These are phyloP conservation scores for Aschersonia sp. DNA, from an alignment of 2,329 filamentous ascomycete species.

Conservation along the genomic window DNA sequence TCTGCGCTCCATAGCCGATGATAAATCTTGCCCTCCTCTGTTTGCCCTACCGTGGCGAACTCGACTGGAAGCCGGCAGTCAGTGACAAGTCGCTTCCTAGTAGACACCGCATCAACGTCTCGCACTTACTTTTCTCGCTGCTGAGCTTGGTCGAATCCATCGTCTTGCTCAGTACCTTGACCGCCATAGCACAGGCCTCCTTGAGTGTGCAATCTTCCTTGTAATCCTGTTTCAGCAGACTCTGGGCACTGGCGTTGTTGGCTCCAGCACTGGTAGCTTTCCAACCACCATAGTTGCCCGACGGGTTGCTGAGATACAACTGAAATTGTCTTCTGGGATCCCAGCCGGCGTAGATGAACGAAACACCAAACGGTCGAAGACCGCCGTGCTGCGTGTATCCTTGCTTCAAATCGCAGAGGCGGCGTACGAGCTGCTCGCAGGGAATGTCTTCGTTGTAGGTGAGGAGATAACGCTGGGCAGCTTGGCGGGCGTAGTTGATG, in stretches of 20 bases:
- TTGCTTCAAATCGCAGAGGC: conserved; percentile 95
- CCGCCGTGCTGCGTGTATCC: conserved; percentile 98
- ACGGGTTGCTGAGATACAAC: conserved; percentile 97
- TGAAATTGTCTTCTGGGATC: conserved; percentile 95
- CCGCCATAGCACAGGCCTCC: conserved; percentile 92
- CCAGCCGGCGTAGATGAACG: conserved; percentile 98
- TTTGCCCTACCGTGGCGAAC: conserved; percentile 95
- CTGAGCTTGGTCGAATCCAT: conserved; percentile 99
- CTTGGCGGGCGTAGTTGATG: conserved; percentile 98
- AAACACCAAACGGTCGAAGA: conserved; percentile 93
- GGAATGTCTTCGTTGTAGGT: conserved; percentile 99
- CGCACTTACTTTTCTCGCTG: conserved; percentile 85
- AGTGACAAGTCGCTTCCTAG: conserved; percentile 14
- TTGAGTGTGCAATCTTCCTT: conserved; percentile 95
- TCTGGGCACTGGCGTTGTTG: conserved; percentile 96
- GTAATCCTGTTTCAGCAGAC: conserved; percentile 96
- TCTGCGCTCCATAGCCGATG: conserved; percentile 95
- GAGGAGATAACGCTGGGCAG: conserved; percentile 90
- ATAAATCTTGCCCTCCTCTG: conserved; percentile 90
- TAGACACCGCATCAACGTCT: neutral
- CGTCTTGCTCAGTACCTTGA: conserved; percentile 98
- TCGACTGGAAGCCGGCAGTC: conserved; percentile 49
- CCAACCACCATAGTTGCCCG: conserved; percentile 98
- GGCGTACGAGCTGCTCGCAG: conserved; percentile 93
- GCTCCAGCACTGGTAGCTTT: conserved; percentile 96